A percentile compares a stretch with the other conserved stretches of the same genome.
phyloP scores from a whole-genome alignment of 2,329 filamentous ascomycete species.

The Fusarium sp. region DNA sequence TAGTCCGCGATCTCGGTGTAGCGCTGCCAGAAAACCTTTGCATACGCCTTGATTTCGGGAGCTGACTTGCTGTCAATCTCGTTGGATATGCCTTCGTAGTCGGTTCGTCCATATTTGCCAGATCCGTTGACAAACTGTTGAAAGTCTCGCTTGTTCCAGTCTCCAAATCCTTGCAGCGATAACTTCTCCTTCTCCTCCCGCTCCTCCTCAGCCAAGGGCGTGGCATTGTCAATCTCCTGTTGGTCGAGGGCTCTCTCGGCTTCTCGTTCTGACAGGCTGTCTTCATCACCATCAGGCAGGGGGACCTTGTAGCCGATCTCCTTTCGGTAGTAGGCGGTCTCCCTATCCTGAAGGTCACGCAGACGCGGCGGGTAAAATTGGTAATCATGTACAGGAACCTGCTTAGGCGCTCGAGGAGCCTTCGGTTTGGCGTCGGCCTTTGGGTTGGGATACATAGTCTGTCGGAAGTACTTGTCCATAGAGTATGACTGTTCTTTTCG shows the following conservation, averaged over 20 bases:
- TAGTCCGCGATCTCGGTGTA: slow-evolving; percentile 93
- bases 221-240: slow-evolving; percentile 92
- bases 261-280: slow-evolving; percentile 87
- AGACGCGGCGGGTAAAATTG: slow-evolving; percentile 94
- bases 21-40: slow-evolving; percentile 96
- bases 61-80: slow-evolving; percentile 93
- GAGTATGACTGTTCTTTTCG: slow-evolving; percentile 98
- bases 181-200: slow-evolving; percentile 87
- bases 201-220: slow-evolving; percentile 90
- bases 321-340: slow-evolving; percentile 96
- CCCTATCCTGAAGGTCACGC: slow-evolving; percentile 92
- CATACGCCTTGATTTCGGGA: slow-evolving; percentile 89
- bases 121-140: slow-evolving; percentile 98
- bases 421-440: slow-evolving; percentile 93
- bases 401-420: slow-evolving; percentile 94
- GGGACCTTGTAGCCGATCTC: slow-evolving; percentile 97
- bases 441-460: slow-evolving; percentile 85
- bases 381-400: slow-evolving; percentile 93
- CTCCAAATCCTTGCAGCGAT: slow-evolving; percentile 86
- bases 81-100: slow-evolving; percentile 86
- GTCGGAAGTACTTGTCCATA: slow-evolving; percentile 98
- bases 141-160: slow-evolving; percentile 98
- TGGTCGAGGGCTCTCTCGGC: slow-evolving; percentile 91
- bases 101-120: slow-evolving; percentile 89
- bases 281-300: slow-evolving; percentile 88